phyloP scores from a whole-genome alignment of 192 early-diverging fungal species.

The Rhizophagus sp. region DNA sequence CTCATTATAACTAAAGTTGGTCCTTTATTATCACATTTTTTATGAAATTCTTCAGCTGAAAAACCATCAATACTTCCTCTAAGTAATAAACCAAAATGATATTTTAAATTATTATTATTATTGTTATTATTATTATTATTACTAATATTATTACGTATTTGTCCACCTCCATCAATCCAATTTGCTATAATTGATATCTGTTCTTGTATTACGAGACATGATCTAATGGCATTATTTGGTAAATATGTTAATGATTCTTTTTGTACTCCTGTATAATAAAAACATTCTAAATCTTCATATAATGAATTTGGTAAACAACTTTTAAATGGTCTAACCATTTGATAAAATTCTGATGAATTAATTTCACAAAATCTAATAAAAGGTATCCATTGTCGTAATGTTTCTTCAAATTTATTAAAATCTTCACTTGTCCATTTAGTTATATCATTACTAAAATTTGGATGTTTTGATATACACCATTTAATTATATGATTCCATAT shows the following conservation, averaged over 20 bases:
- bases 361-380: conserved; percentile 9
- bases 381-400: not conserved
- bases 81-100: not conserved
- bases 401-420: conserved; percentile 4
- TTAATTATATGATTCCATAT: conserved; percentile 10
- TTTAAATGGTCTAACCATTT: conserved; percentile 1
- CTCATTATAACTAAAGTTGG: not conserved
- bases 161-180: not conserved
- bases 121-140: too few relatives aligned
- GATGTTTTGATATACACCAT: not conserved
- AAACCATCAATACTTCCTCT: not conserved
- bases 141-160: not conserved
- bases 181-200: not conserved
- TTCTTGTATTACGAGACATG: not conserved
- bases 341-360: not conserved
- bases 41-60: not conserved
- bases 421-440: not conserved
- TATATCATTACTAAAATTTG: not conserved
- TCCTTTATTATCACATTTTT: not conserved
- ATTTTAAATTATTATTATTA: not conserved
- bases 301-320: not conserved
- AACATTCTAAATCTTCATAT: not conserved
- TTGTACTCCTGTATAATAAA: not conserved
- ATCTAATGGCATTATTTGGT: not conserved
- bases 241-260: not conserved